phyloP scores from a whole-genome alignment of 2,329 filamentous ascomycete genomes.

The Verticillium isaacii region DNA sequence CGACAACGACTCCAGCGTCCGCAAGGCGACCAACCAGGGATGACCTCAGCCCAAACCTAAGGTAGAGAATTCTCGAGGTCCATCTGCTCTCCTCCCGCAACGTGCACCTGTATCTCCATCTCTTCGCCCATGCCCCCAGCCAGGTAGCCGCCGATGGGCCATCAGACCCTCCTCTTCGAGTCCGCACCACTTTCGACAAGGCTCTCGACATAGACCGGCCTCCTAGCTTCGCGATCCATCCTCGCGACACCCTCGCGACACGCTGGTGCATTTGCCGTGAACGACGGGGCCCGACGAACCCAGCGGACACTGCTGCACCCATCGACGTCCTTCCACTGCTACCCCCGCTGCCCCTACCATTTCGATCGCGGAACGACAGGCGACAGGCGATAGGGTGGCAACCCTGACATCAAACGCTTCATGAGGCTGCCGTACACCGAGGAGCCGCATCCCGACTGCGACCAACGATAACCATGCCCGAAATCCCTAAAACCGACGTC shows the following conservation, averaged over 20 bases:
- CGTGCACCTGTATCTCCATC: background rate
- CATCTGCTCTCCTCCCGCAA: background rate
- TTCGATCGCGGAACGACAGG: background rate
- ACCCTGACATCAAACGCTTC: background rate
- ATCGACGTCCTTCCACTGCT: background rate
- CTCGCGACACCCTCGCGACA: background rate
- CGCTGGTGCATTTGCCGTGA: background rate
- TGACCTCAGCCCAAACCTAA: background rate
- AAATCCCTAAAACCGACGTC: slow-evolving; percentile 36
- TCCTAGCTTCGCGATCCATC: background rate
- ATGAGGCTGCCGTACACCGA: slow-evolving; percentile 7
- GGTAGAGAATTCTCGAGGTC: background rate
- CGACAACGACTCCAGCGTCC: background rate
- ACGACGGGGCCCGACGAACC: background rate
- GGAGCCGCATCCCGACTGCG: background rate
- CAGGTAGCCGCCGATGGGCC: background rate
- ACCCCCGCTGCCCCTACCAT: background rate
- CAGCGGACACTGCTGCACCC: background rate
- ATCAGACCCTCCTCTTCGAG: background rate
- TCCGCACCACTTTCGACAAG: background rate
- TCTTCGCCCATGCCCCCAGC: background rate
- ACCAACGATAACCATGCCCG: slow-evolving; percentile 13
- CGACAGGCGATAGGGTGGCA: background rate
- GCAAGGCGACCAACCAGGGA: slow-evolving; percentile 1
- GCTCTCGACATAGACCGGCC: background rate